These are phyloP conservation scores for Aspergillus taichungensis DNA, from an alignment of 495 filamentous ascomycete species.

Conservation along the genomic window DNA sequence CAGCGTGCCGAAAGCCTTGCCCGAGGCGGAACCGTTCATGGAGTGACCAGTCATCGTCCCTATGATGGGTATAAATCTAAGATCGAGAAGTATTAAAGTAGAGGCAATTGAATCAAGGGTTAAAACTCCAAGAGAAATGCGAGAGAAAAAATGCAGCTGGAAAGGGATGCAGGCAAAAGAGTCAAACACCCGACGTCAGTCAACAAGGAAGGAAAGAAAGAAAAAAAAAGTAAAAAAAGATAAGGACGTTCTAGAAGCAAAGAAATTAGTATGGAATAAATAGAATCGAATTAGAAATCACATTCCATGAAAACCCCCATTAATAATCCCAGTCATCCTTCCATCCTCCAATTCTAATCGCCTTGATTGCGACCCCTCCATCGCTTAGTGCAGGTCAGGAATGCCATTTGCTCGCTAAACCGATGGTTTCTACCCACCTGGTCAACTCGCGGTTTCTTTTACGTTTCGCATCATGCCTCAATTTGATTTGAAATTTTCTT, in stretches of 20 bases:
- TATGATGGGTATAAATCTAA: not conserved
- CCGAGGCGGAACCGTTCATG: conserved; percentile 17
- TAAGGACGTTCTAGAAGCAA: not conserved
- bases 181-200: not conserved
- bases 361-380: no score
- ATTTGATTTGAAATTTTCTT: no score
- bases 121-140: no score
- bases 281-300: not conserved
- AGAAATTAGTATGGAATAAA: not conserved
- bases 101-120: no score
- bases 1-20: conserved; percentile 72
- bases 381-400: no score
- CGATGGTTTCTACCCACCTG: no score
- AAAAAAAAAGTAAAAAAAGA: not conserved
- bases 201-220: not conserved
- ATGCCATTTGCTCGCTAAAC: no score
- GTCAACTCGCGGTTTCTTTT: conserved; percentile 11
- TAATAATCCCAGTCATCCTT: no score
- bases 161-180: not conserved
- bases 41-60: conserved; percentile 13
- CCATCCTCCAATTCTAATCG: no score
- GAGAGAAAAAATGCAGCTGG: no score
- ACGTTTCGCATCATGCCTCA: conserved; percentile 6
- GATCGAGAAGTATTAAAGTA: not conserved
- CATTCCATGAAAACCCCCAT: no score